Conservation (phyloP, 345 rosid genomes). For the Eucalyptus rudis region DNA sequence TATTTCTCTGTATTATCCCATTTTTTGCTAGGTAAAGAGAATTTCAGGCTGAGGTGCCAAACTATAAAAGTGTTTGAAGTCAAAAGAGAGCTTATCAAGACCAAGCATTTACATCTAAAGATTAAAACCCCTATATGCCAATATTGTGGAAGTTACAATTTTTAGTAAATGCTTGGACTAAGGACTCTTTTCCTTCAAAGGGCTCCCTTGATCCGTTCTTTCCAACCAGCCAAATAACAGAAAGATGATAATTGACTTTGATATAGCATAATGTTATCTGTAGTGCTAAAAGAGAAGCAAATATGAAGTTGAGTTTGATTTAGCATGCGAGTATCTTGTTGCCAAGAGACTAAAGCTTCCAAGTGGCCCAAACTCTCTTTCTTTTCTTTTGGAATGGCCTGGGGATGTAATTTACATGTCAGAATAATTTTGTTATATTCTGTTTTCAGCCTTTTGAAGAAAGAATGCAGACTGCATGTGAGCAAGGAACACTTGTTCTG, state of each 20-base stretch:
- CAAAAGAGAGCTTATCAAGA: background rate
- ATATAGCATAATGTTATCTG: background rate
- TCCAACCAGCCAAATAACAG: background rate
- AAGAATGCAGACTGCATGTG: conserved; percentile 36
- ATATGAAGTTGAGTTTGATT: background rate
- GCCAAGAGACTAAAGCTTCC: background rate
- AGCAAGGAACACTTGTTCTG: conserved; percentile 43
- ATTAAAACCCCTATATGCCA: background rate
- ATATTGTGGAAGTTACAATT: background rate
- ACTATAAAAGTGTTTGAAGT: background rate
- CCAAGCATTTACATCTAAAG: background rate
- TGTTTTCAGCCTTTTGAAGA: conserved; percentile 67
- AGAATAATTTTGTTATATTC: background rate
- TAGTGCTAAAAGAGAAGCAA: background rate
- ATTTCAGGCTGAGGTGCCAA: background rate
- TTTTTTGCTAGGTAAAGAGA: background rate
- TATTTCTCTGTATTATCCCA: background rate
- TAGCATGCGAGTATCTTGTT: background rate
- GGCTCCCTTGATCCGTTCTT: background rate
- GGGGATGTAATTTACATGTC: background rate
- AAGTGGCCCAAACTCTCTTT: background rate
- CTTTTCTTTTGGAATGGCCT: background rate
- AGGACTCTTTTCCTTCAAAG: background rate
- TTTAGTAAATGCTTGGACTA: background rate
- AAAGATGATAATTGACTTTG: background rate